Evolutionary conservation across 768 basidiomycete genomes (phyloP).

Genomic region (Pisolithus orientalis): DNA sequence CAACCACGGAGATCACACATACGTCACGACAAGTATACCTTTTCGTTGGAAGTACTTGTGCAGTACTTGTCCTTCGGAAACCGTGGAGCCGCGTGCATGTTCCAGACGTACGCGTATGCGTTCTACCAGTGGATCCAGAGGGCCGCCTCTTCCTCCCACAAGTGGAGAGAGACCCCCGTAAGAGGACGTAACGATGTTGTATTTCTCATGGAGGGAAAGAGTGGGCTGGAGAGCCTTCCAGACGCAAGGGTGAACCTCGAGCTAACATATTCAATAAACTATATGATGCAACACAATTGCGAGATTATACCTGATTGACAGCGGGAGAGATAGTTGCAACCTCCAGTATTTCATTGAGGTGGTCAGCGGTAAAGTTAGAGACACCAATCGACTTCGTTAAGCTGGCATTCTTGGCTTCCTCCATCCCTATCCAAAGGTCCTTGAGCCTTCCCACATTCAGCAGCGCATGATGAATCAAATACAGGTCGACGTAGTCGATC

Average conservation of each 20-base stretch:
- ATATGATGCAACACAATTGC: background rate
- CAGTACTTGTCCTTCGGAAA: constrained; percentile 25
- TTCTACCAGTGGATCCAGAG: constrained; percentile 33
- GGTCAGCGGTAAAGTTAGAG: constrained; percentile 43
- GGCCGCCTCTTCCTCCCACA: constrained; percentile 29
- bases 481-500: constrained; percentile 55
- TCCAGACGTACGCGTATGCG: constrained; percentile 26
- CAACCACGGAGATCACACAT: constrained; percentile 1
- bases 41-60: constrained; percentile 26
- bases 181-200: constrained; percentile 35
- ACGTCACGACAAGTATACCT: constrained; percentile 27
- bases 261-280: constrained; percentile 17
- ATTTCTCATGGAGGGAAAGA: constrained; percentile 29
- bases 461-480: constrained; percentile 49
- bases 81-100: constrained; percentile 16
- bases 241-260: constrained; percentile 52
- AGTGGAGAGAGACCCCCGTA: constrained; percentile 37
- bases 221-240: constrained; percentile 34
- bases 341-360: constrained; percentile 39
- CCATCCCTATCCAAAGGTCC: constrained; percentile 57
- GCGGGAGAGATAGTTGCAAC: constrained; percentile 41
- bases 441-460: constrained; percentile 37
- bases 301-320: constrained; percentile 43
- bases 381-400: constrained; percentile 42
- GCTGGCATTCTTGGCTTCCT: constrained; percentile 42